A percentile compares a stretch with the other conserved stretches of the same genome.
phyloP scores from a whole-genome alignment of 2,329 filamentous ascomycete species.

The Colletotrichum incanum region DNA sequence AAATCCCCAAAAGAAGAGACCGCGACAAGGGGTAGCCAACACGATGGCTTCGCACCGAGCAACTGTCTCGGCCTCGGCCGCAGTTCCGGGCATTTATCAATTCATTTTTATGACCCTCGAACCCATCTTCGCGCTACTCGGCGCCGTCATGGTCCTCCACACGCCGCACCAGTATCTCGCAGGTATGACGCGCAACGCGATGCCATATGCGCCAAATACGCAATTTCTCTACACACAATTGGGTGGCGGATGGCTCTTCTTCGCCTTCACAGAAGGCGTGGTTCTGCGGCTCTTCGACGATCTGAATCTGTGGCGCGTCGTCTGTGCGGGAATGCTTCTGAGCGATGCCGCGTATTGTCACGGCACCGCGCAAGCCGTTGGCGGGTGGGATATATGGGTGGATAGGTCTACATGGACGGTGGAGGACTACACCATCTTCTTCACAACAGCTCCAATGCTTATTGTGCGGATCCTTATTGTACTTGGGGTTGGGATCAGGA shows the following conservation, averaged over 20 bases:
- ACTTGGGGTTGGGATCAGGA: constrained; percentile 48
- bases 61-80: constrained; percentile 41
- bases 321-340: constrained; percentile 56
- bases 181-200: constrained; percentile 49
- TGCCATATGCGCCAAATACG: constrained; percentile 43
- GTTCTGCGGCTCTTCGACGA: constrained; percentile 54
- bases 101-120: constrained; percentile 54
- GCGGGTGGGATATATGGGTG: constrained; percentile 51
- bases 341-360: constrained; percentile 52
- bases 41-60: constrained; percentile 5
- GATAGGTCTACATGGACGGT: constrained; percentile 48
- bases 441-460: constrained; percentile 49
- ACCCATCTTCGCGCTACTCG: constrained; percentile 53
- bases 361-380: constrained; percentile 52
- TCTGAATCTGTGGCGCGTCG: constrained; percentile 52
- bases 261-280: constrained; percentile 56
- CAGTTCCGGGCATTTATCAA: constrained; percentile 52
- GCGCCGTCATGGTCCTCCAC: constrained; percentile 51
- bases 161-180: constrained; percentile 49
- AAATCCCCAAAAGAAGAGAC: not conserved
- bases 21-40: not conserved
- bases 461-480: constrained; percentile 50
- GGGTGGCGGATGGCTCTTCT: constrained; percentile 52
- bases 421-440: constrained; percentile 50
- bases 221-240: constrained; percentile 53